Base-by-base conservation (phyloP, 768 basidiomycete species). In the Boletus reticuloceps region DNA sequence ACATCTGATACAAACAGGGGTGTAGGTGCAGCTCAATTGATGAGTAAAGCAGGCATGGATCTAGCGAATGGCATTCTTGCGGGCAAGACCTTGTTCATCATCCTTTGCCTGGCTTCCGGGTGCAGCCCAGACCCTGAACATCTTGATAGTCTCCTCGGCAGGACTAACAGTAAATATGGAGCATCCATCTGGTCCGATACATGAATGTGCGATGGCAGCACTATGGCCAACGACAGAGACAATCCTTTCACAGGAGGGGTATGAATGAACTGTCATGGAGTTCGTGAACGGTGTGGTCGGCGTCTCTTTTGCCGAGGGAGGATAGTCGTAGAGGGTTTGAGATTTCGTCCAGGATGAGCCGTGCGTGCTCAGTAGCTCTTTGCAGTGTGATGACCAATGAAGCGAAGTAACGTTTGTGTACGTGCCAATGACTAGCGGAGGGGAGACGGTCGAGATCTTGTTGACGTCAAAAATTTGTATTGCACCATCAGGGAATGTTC, bases 361-460 rank as follows among this genome's bases (percentile, higher is more conserved):
- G 62, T 94, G 90, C 3, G 91, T 89, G 41, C 84, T 89, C n/a
- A 96, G 71, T 36, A 97, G 71, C 64, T 96, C 94, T 60, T 91
- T 91, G 64, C 85, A 85, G 58, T 92, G 87, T 5, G 85, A 82
- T 16, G 91, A 89, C 75, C 82, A 89, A 58, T 80, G 77, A 51
- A 84, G 75, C 17, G 80, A 85, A 47, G 82, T 85, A 50, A 86
- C 77, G 66, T 80, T 82, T 14, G 82, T 79, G 49, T 73, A 68
- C 19, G 74, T 65, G 37, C 64, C 47, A 50, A 80, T 67, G 34
- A 80, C 79, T 17, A 79, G 67, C 5, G 84, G 81, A 39, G 79
- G 75, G 12, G 74, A 74, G 8, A 77, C 73, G 12, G 77, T 70
- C 5, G 82, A 81, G 43, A 64, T 41, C 44, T 72, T 72, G 25